These are phyloP conservation scores for Oryza punctata DNA, from an alignment of 176 grass and related monocot genomes.

Conservation along the genomic window DNA sequence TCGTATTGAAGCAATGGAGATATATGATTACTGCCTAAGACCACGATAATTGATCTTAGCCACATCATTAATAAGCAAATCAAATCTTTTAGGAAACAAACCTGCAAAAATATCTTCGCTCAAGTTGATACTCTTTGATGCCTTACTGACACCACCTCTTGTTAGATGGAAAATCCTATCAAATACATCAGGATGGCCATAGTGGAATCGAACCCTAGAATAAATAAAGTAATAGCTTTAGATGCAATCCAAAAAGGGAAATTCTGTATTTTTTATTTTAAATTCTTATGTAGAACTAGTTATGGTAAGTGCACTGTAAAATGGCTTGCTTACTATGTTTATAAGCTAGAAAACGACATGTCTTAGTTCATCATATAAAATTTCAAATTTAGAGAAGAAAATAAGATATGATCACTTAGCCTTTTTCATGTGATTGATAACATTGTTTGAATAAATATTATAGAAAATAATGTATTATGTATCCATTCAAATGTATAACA, in stretches of 20 bases:
- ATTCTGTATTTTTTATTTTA: not conserved
- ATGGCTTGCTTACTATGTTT: not conserved
- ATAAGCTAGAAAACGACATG: not conserved
- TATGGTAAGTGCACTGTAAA: not conserved
- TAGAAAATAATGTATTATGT: not conserved
- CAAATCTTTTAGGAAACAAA: slow-evolving; percentile 23
- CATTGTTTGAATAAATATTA: not conserved
- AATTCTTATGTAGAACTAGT: not conserved
- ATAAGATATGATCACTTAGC: not conserved
- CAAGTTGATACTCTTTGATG: slow-evolving; percentile 91
- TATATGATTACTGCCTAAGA: not conserved
- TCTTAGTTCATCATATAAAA: not conserved
- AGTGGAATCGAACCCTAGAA: slow-evolving; percentile 91
- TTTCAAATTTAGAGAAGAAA: not conserved
- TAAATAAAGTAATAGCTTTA: slow-evolving; percentile 34
- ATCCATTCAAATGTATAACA: not conserved
- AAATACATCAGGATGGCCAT: slow-evolving; percentile 96
- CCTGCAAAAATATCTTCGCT: slow-evolving; percentile 98
- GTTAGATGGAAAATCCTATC: slow-evolving; percentile 95
- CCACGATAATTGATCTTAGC: not conserved
- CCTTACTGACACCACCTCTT: slow-evolving; percentile 94
- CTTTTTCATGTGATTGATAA: slow-evolving; percentile 6
- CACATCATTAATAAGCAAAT: slow-evolving; percentile 10
- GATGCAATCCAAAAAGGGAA: slow-evolving; percentile 11
- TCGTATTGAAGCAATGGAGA: slow-evolving; percentile 27